Evolutionary conservation across 345 rosid genomes (phyloP).

Genomic region (Clausena lansium): DNA sequence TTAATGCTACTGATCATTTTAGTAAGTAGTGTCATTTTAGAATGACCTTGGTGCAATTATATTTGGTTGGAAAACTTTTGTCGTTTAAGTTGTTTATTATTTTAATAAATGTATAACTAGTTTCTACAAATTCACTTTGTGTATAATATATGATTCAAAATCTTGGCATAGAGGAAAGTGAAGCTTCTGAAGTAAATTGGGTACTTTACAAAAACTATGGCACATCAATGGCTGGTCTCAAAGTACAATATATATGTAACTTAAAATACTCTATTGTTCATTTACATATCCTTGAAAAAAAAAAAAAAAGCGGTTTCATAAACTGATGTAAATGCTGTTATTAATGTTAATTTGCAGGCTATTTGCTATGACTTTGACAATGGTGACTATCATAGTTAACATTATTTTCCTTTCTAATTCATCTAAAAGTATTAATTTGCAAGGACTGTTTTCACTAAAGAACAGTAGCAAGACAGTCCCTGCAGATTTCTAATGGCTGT

Average conservation of each 20-base stretch:
- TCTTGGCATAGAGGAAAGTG: conserved; percentile 64
- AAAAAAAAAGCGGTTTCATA: no score
- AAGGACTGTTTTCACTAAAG: no score
- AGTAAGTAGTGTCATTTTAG: no score
- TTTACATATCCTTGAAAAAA: no score
- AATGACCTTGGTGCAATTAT: no score
- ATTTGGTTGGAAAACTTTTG: no score
- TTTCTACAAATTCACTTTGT: neutral
- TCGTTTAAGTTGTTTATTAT: neutral
- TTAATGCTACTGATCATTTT: no score
- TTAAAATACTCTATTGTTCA: no score
- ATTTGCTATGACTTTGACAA: conserved; percentile 73
- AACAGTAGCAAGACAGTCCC: no score
- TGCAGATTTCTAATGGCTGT: no score
- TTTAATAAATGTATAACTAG: neutral
- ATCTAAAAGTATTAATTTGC: no score
- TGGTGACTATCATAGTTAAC: conserved; percentile 71
- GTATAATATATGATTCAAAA: conserved; percentile 67
- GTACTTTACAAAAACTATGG: conserved; percentile 73
- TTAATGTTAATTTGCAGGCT: conserved; percentile 45
- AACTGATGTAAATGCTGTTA: neutral
- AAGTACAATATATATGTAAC: conserved; percentile 35
- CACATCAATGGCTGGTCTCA: conserved; percentile 91
- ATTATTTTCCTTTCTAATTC: neutral
- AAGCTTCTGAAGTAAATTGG: conserved; percentile 47